Conservation (phyloP, 768 basidiomycete genomes). For the Phylloporus scabripes region DNA sequence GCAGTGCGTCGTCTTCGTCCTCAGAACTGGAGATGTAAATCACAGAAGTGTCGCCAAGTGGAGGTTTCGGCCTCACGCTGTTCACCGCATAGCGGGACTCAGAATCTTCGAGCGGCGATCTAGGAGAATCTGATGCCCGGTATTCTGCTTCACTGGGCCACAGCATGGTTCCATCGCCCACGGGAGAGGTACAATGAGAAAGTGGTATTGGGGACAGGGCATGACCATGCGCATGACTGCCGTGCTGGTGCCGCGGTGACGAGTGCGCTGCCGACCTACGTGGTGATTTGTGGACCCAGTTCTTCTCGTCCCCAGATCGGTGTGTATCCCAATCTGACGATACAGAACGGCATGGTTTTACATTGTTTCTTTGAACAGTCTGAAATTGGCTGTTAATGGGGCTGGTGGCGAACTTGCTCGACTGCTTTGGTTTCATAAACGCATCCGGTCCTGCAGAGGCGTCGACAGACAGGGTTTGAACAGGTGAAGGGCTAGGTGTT, state of each 20-base stretch:
- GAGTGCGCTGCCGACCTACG: slow-evolving; percentile 22
- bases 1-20: slow-evolving; percentile 6
- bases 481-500: slow-evolving; percentile 15
- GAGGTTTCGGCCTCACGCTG: background rate
- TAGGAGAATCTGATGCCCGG: background rate
- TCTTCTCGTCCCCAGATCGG: slow-evolving; percentile 3
- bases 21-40: slow-evolving; percentile 29
- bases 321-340: slow-evolving; percentile 5
- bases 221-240: background rate
- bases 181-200: background rate
- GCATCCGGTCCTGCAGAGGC: background rate
- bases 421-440: background rate
- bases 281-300: slow-evolving; percentile 18
- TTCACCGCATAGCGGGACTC: background rate
- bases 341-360: background rate
- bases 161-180: background rate
- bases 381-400: slow-evolving; percentile 3
- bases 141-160: background rate
- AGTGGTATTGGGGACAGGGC: slow-evolving; percentile 13
- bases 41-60: slow-evolving; percentile 10
- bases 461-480: background rate
- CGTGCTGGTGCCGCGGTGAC: slow-evolving; percentile 23
- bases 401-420: slow-evolving; percentile 9
- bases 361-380: background rate
- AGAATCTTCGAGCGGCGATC: background rate